A percentile compares a stretch with the other conserved stretches of the same genome.
These are phyloP conservation scores for Detonula confervacea DNA, from an alignment of 352 stramenopile species.

Conservation along the genomic window DNA sequence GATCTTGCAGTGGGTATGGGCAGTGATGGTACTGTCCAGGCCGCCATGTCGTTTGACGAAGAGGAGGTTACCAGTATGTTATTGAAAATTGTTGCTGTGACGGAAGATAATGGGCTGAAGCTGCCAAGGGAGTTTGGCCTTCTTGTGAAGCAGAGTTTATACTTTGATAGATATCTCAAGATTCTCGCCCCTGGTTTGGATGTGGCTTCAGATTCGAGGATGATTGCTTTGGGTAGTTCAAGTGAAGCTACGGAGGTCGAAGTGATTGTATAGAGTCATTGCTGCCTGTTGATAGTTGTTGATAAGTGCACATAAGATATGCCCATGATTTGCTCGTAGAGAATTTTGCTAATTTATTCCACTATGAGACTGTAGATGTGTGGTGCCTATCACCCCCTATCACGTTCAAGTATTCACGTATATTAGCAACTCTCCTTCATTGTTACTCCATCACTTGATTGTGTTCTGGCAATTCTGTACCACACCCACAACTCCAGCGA, in stretches of 20 bases:
- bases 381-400: no score
- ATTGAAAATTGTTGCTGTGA: slow-evolving; percentile 86
- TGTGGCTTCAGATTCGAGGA: slow-evolving; percentile 81
- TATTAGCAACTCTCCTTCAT: no score
- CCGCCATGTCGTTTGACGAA: slow-evolving; percentile 79
- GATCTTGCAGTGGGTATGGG: slow-evolving; percentile 59
- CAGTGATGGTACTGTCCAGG: slow-evolving; percentile 58
- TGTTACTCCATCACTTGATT: no score
- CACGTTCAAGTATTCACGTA: no score
- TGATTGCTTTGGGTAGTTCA: slow-evolving; percentile 58
- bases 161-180: slow-evolving; percentile 89
- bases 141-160: slow-evolving; percentile 88
- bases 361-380: no score
- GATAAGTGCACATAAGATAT: no score
- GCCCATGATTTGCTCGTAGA: no score
- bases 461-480: no score
- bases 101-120: slow-evolving; percentile 87
- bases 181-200: slow-evolving; percentile 87
- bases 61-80: slow-evolving; percentile 87
- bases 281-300: no score
- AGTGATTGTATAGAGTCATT: slow-evolving; percentile 36
- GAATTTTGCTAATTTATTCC: no score
- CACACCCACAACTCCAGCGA: no score
- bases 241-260: slow-evolving; percentile 21
- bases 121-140: slow-evolving; percentile 88